Conservation (phyloP, 495 filamentous ascomycete genomes). For the Hyaloscypha variabilis region DNA sequence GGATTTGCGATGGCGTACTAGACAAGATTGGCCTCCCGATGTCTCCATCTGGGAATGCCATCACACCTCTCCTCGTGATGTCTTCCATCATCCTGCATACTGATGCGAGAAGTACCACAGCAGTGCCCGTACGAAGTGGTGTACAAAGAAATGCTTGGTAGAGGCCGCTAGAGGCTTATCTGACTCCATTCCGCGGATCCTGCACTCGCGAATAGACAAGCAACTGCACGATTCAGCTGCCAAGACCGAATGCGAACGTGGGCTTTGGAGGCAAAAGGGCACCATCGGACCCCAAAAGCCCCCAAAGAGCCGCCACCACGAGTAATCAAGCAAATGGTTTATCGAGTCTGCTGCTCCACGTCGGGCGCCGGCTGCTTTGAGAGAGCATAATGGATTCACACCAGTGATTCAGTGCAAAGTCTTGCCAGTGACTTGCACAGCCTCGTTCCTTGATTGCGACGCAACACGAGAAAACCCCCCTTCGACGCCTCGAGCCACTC, state of each 20-base stretch:
- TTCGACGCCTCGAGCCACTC: no score
- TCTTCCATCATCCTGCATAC: not conserved
- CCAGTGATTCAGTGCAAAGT: no score
- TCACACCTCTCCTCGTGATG: not conserved
- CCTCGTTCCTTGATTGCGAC: conserved; percentile 8
- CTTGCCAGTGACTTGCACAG: not conserved
- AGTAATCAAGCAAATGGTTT: not conserved
- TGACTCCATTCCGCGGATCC: no score
- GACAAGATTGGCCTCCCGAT: not conserved
- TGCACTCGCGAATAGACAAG: no score
- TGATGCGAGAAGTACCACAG: no score
- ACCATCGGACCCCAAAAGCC: not conserved
- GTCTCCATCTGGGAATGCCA: not conserved
- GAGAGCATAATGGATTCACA: no score
- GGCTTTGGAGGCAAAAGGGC: not conserved
- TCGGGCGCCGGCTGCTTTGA: not conserved
- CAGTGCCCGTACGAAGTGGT: no score
- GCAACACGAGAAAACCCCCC: not conserved
- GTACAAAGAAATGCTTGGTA: not conserved
- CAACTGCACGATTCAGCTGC: not conserved
- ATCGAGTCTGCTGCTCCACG: not conserved
- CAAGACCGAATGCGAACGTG: not conserved
- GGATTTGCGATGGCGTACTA: not conserved
- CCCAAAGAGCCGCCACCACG: not conserved
- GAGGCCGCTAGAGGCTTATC: not conserved